These are phyloP conservation scores for Tylopilus sp. DNA, from an alignment of 1,284 basidiomycete species.

Conservation along the genomic window DNA sequence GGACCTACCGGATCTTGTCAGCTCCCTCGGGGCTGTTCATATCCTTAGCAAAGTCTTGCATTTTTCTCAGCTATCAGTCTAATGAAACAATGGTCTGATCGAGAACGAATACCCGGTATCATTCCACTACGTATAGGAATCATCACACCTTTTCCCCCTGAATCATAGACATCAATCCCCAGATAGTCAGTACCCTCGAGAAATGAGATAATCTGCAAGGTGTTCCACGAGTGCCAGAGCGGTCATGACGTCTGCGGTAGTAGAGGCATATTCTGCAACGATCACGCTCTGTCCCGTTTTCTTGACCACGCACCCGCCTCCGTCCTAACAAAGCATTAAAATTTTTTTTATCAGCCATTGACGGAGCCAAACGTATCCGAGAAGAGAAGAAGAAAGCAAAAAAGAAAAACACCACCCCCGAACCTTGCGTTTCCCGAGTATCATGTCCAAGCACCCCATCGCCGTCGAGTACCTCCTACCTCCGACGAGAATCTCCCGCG, in stretches of 20 bases:
- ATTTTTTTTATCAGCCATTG: too few species aligned
- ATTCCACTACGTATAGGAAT: too few species aligned
- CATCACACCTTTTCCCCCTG: too few species aligned
- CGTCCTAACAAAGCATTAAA: too few species aligned
- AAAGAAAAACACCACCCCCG: background rate
- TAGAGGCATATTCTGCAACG: conserved; percentile 64
- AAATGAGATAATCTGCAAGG: conserved; percentile 80
- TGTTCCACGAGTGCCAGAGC: conserved; percentile 70
- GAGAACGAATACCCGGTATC: background rate
- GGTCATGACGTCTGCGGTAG: conserved; percentile 48
- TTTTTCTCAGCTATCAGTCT: background rate
- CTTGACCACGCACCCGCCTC: conserved; percentile 74
- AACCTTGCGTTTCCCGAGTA: conserved; percentile 28
- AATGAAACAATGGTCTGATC: background rate
- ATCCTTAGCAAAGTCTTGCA: too few species aligned
- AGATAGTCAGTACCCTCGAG: conserved; percentile 18
- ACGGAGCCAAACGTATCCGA: too few species aligned
- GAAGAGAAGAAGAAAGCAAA: too few species aligned
- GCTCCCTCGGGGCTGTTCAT: too few species aligned
- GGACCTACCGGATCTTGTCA: background rate
- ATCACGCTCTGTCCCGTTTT: conserved; percentile 89
- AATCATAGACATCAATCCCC: background rate
- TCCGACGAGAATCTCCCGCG: conserved; percentile 26
- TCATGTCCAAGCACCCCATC: conserved; percentile 29
- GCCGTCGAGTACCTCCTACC: conserved; percentile 25